phyloP scores from a whole-genome alignment of 306 rosid species.

The Pyrus communis region DNA sequence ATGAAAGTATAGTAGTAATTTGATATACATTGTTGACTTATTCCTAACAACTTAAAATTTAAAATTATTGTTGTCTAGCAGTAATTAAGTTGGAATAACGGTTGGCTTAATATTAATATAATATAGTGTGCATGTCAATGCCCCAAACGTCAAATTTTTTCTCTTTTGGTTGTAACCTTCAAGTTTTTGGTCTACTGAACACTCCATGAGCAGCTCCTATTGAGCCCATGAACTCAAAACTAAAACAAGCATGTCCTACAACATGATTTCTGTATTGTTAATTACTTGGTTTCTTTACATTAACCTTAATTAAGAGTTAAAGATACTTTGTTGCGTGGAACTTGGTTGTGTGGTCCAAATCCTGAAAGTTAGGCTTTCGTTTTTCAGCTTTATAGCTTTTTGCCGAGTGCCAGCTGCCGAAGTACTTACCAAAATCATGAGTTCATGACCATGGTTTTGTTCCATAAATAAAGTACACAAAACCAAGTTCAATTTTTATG shows the following conservation, averaged over 20 bases:
- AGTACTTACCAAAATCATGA: constrained; percentile 5
- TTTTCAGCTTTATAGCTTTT: background rate
- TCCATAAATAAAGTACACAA: background rate
- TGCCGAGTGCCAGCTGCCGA: constrained; percentile 13
- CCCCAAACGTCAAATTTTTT: background rate
- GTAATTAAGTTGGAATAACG: background rate
- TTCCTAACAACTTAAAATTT: background rate
- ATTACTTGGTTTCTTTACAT: background rate
- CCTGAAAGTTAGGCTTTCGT: constrained; percentile 13
- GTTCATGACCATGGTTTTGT: background rate
- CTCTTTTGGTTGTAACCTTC: background rate
- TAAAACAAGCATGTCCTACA: background rate
- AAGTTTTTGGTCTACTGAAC: background rate
- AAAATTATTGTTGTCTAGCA: background rate
- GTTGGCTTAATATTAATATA: too few species aligned
- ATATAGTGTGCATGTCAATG: background rate
- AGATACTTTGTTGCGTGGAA: background rate
- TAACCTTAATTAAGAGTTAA: background rate
- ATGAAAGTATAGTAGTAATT: background rate
- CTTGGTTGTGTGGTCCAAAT: background rate
- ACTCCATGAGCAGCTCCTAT: background rate
- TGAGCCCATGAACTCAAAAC: background rate
- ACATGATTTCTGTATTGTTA: background rate
- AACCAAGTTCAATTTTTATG: too few species aligned
- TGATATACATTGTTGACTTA: background rate